A percentile compares a stretch with the other conserved stretches of the same genome.
These are phyloP conservation scores for Phytophthora capsici DNA, from an alignment of 352 stramenopile genomes.

Conservation along the genomic window DNA sequence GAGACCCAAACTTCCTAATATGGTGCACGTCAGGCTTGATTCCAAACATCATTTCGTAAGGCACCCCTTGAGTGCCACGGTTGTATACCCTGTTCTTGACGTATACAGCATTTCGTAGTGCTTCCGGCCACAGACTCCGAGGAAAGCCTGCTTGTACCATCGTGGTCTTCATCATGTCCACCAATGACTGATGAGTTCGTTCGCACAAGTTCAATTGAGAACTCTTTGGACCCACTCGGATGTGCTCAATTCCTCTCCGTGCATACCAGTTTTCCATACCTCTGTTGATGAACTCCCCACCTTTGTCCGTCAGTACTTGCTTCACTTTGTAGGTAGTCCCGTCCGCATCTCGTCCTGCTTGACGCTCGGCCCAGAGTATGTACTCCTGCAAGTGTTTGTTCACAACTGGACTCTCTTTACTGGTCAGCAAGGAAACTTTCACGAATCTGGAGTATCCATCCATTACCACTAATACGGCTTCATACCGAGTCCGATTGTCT, in stretches of 20 bases:
- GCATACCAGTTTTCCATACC: constrained; percentile 11
- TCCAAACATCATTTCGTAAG: constrained; percentile 21
- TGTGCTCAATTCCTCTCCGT: constrained; percentile 6
- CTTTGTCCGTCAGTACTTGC: constrained; percentile 13
- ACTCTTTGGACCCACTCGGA: constrained; percentile 2
- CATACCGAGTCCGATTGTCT: not conserved
- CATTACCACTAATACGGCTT: constrained; percentile 11
- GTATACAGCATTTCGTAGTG: constrained; percentile 14
- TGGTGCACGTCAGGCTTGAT: constrained; percentile 13
- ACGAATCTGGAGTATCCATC: constrained; percentile 16
- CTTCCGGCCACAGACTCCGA: constrained; percentile 10
- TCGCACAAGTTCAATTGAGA: constrained; percentile 21
- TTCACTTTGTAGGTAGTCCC: not conserved
- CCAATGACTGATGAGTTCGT: constrained; percentile 5
- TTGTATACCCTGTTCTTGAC: constrained; percentile 21
- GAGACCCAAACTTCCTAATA: constrained; percentile 16
- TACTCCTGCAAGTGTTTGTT: constrained; percentile 8
- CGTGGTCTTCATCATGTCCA: constrained; percentile 9
- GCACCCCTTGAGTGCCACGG: constrained; percentile 8
- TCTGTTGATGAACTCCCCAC: constrained; percentile 14
- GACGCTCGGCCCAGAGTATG: not conserved
- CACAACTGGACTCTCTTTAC: constrained; percentile 1
- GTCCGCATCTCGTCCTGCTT: not conserved
- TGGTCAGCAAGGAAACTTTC: constrained; percentile 7
- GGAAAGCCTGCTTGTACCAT: constrained; percentile 13